Percentiles rank a stretch among this genome's conserved stretches.
Conservation (phyloP, 257 asterid genomes). For the Solanum bulbocastanum region DNA sequence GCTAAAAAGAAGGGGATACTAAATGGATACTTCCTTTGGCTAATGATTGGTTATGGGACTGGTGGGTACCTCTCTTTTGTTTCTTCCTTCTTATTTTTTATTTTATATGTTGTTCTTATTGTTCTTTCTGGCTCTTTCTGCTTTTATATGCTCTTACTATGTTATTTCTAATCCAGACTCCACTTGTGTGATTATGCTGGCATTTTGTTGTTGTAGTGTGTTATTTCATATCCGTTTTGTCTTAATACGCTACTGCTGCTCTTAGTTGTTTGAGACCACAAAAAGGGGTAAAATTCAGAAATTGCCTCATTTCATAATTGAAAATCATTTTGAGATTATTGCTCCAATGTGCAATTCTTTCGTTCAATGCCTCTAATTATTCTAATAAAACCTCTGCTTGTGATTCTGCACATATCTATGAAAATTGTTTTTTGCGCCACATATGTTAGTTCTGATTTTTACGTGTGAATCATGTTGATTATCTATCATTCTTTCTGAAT, state of each 20-base stretch:
- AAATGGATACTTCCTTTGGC: slow-evolving; percentile 81
- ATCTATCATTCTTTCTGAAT: neutral
- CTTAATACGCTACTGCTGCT: neutral
- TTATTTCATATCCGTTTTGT: neutral
- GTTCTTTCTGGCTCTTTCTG: neutral
- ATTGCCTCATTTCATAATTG: neutral
- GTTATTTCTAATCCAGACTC: neutral
- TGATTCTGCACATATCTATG: neutral
- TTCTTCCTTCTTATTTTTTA: neutral
- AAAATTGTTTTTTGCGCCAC: neutral
- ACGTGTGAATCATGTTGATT: neutral
- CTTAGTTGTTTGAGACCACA: neutral
- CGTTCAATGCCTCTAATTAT: neutral
- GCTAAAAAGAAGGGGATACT: slow-evolving; percentile 52
- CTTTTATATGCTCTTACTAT: neutral
- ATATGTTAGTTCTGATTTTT: neutral
- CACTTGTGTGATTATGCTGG: neutral
- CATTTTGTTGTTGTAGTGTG: neutral
- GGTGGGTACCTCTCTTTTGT: slow-evolving; percentile 42
- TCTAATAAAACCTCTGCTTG: neutral
- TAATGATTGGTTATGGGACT: slow-evolving; percentile 73
- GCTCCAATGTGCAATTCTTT: neutral
- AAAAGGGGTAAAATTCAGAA: neutral
- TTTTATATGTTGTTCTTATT: neutral
- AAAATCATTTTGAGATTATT: neutral